A percentile compares a stretch with the other conserved stretches of the same genome.
These are phyloP conservation scores for Scolecobasidium constrictum DNA, from an alignment of 2,329 filamentous ascomycete genomes.

Conservation along the genomic window DNA sequence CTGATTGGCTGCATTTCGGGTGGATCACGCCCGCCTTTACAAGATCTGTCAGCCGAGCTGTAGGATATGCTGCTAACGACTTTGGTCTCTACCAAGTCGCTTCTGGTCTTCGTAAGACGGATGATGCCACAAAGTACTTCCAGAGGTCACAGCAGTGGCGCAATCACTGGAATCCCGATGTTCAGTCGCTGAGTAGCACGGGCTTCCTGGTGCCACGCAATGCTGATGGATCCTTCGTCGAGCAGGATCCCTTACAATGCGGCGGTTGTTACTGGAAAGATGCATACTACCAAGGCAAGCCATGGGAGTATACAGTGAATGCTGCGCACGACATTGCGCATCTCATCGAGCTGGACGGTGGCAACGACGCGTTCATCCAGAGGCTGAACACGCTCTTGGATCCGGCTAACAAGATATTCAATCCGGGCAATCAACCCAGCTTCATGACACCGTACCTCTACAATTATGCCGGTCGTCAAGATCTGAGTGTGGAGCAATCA, in stretches of 20 bases:
- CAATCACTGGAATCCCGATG: constrained; percentile 57
- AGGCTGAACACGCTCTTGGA: constrained; percentile 53
- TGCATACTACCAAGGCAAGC: constrained; percentile 48
- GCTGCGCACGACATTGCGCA: constrained; percentile 54
- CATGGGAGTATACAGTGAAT: constrained; percentile 58
- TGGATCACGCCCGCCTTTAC: constrained; percentile 54
- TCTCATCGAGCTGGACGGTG: constrained; percentile 46
- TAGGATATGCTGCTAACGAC: constrained; percentile 61
- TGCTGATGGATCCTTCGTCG: constrained; percentile 35
- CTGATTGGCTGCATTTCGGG: constrained; percentile 54
- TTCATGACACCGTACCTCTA: constrained; percentile 61
- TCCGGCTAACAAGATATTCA: constrained; percentile 47
- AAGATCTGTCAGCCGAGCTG: constrained; percentile 51
- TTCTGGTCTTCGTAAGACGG: constrained; percentile 38
- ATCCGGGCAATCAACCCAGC: constrained; percentile 56
- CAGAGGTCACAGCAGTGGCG: constrained; percentile 57
- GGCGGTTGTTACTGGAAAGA: constrained; percentile 58
- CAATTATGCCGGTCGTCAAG: constrained; percentile 54
- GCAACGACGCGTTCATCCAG: constrained; percentile 41
- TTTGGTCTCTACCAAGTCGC: constrained; percentile 58
- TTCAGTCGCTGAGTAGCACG: constrained; percentile 46
- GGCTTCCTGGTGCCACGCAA: constrained; percentile 58
- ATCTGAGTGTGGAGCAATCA: constrained; percentile 47
- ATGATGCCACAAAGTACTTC: constrained; percentile 48
- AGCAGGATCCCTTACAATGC: constrained; percentile 41